Percentiles rank a stretch among this genome's conserved stretches.
phyloP scores from a whole-genome alignment of 1,284 basidiomycete genomes.

The Psilocybe mexicana region DNA sequence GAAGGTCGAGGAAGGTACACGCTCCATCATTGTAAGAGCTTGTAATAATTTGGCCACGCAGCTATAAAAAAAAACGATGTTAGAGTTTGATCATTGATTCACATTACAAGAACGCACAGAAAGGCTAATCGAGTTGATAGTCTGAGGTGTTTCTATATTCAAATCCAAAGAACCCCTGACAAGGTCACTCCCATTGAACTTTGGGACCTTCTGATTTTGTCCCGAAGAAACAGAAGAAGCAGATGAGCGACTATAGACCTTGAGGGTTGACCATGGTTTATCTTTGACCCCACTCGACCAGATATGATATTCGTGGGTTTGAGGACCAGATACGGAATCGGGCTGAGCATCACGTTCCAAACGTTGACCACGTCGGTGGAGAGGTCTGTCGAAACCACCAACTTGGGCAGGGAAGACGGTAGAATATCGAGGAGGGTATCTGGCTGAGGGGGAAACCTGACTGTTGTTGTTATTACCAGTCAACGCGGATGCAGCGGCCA shows the following conservation, averaged over 20 bases:
- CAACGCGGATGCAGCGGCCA: background rate
- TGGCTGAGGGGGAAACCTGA: background rate
- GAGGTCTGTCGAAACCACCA: background rate
- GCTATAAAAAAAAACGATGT: conserved; percentile 19
- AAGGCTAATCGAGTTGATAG: conserved; percentile 27
- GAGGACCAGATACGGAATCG: conserved; percentile 2
- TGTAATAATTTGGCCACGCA: conserved; percentile 36
- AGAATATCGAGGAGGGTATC: conserved; percentile 19
- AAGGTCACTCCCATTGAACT: conserved; percentile 30
- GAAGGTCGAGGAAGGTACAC: conserved; percentile 32
- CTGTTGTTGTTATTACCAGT: background rate
- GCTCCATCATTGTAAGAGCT: conserved; percentile 28
- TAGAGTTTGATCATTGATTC: background rate
- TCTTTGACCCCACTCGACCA: conserved; percentile 18
- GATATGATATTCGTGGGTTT: conserved; percentile 20
- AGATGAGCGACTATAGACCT: conserved; percentile 28
- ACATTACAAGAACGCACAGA: conserved; percentile 17
- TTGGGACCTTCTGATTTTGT: conserved; percentile 26
- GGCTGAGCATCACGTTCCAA: background rate
- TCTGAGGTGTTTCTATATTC: conserved; percentile 30
- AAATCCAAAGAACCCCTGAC: conserved; percentile 32
- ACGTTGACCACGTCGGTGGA: background rate
- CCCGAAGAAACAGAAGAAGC: conserved; percentile 12
- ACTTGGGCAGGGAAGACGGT: conserved; percentile 7
- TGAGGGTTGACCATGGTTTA: conserved; percentile 36